These are phyloP conservation scores for Primulina tabacum DNA, from an alignment of 257 asterid genomes.

Conservation along the genomic window DNA sequence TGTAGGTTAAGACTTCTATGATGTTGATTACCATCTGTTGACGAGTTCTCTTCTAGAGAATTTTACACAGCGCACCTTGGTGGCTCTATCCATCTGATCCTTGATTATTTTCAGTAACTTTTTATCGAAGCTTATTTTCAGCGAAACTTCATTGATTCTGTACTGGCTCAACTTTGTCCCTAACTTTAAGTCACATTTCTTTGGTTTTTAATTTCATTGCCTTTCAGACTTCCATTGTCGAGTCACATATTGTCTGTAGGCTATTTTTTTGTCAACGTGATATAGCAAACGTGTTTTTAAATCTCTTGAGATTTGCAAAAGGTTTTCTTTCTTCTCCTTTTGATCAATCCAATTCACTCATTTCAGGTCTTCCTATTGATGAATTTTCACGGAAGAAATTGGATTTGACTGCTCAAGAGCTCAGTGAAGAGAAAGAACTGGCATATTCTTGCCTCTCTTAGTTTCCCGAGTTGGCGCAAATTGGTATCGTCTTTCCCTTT, in stretches of 20 bases:
- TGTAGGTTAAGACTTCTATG: background rate
- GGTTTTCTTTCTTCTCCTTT: too few species aligned
- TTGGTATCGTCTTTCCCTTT: background rate
- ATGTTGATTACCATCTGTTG: background rate
- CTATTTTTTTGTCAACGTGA: too few species aligned
- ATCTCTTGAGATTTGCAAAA: background rate
- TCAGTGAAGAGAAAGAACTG: conserved; percentile 79
- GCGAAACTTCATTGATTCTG: background rate
- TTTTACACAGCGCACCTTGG: too few species aligned
- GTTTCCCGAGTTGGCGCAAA: background rate
- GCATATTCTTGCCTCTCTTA: conserved; percentile 85
- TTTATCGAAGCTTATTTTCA: background rate
- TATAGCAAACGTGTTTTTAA: too few species aligned
- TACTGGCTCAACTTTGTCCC: background rate
- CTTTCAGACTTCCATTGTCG: too few species aligned
- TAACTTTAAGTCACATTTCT: too few species aligned
- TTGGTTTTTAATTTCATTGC: too few species aligned
- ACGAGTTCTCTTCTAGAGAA: background rate
- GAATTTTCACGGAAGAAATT: conserved; percentile 76
- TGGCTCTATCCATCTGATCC: too few species aligned
- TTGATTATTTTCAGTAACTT: too few species aligned
- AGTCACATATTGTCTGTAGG: too few species aligned
- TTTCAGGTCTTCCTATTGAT: conserved; percentile 71
- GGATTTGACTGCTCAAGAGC: conserved; percentile 79
- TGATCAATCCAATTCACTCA: background rate